Percentiles rank a stretch among this genome's conserved stretches.
Conservation (phyloP, 2,329 filamentous ascomycete genomes). For the Penicillium sp. region DNA sequence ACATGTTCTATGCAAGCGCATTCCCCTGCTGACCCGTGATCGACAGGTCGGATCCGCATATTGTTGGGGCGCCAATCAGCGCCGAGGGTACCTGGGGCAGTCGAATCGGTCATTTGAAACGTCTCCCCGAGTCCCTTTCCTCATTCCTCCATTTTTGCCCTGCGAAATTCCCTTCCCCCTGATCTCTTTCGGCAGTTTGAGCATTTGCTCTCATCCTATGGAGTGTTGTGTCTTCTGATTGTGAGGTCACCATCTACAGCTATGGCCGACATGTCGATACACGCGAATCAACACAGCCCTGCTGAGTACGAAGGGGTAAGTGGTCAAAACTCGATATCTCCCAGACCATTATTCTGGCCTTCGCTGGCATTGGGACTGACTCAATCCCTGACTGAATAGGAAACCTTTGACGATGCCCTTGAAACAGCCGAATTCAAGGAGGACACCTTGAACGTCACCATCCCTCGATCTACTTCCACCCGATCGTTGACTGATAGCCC, state of each 20-base stretch:
- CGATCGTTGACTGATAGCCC: slow-evolving; percentile 58
- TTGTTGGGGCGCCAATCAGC: slow-evolving; percentile 21
- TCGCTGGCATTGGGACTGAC: slow-evolving; percentile 5
- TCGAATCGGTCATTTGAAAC: slow-evolving; percentile 19
- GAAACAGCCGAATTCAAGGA: slow-evolving; percentile 35
- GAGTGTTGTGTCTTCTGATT: slow-evolving; percentile 19
- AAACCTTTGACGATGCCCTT: slow-evolving; percentile 79
- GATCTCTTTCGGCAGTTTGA: slow-evolving; percentile 1
- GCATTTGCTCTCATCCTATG: slow-evolving; percentile 15
- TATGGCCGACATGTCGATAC: slow-evolving; percentile 36
- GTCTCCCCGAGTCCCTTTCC: slow-evolving; percentile 18
- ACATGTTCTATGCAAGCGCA: slow-evolving; percentile 4
- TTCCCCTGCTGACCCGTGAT: slow-evolving; percentile 18
- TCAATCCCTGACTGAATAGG: slow-evolving; percentile 46
- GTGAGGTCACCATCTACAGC: slow-evolving; percentile 13
- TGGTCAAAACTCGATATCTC: slow-evolving; percentile 6
- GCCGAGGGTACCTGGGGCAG: slow-evolving; percentile 17
- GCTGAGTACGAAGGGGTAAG: slow-evolving; percentile 45
- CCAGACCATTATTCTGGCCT: not conserved
- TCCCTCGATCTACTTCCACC: slow-evolving; percentile 48
- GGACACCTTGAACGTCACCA: slow-evolving; percentile 28
- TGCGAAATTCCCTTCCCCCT: not conserved
- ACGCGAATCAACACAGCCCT: slow-evolving; percentile 39
- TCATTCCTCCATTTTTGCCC: slow-evolving; percentile 4
- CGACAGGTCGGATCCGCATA: slow-evolving; percentile 15